phyloP scores from a whole-genome alignment of 1,284 basidiomycete species.

The Irpex sp. region DNA sequence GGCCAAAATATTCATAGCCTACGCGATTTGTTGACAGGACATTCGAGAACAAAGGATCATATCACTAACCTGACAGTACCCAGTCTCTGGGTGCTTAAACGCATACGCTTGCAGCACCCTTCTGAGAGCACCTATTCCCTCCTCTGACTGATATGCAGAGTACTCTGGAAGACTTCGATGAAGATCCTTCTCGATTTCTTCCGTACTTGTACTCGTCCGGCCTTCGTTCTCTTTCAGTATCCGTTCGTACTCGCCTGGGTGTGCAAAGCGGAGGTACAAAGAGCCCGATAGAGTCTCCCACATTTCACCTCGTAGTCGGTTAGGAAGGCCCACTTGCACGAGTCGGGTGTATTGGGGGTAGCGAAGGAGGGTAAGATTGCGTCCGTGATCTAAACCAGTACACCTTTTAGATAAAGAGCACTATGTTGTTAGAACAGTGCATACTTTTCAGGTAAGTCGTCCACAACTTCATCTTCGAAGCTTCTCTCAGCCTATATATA shows the following conservation, averaged over 20 bases:
- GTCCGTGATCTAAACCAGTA: slow-evolving; percentile 66
- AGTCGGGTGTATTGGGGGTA: slow-evolving; percentile 97
- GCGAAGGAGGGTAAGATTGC: slow-evolving; percentile 88
- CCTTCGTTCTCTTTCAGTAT: slow-evolving; percentile 82
- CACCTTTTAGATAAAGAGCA: background rate
- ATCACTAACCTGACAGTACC: slow-evolving; percentile 70
- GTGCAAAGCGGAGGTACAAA: slow-evolving; percentile 84
- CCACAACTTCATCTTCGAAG: slow-evolving; percentile 98
- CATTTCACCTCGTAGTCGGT: slow-evolving; percentile 92
- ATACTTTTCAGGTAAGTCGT: slow-evolving; percentile 81
- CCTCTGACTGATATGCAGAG: slow-evolving; percentile 87
- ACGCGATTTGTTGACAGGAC: background rate
- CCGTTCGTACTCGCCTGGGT: slow-evolving; percentile 83
- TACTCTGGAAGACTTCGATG: slow-evolving; percentile 95
- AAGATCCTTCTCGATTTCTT: slow-evolving; percentile 99
- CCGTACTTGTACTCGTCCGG: slow-evolving; percentile 84
- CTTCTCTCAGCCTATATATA: slow-evolving; percentile 76
- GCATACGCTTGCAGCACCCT: slow-evolving; percentile 96
- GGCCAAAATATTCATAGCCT: slow-evolving; percentile 94
- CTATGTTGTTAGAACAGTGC: slow-evolving; percentile 17
- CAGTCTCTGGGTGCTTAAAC: slow-evolving; percentile 93
- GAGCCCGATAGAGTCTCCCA: slow-evolving; percentile 99
- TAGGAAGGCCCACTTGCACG: slow-evolving; percentile 96
- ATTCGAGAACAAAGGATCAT: background rate
- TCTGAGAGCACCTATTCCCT: slow-evolving; percentile 82